Base-by-base conservation (phyloP, 2,329 filamentous ascomycete genomes). In the Fusarium succisae region DNA sequence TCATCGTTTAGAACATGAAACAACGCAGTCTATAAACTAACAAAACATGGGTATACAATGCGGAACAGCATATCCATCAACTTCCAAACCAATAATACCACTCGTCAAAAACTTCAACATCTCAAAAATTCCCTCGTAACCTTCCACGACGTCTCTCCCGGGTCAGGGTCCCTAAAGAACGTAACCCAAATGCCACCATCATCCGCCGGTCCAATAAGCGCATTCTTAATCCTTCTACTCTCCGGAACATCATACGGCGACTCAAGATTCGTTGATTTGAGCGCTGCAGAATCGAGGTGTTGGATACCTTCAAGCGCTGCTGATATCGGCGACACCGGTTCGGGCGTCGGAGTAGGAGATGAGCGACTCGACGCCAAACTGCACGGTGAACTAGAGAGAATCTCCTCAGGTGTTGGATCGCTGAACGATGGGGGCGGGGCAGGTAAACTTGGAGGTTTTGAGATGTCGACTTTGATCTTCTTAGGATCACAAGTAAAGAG, bases 201-300 rank as follows among this genome's bases (percentile, higher is more conserved):
- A 22, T 79, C 76, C 8, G 67, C 65, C 3, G 72, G 69, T 4
- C 80, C 79, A 24, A 83, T 79, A 0, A 80, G 26, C 3, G 76
- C 67, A 30, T 81, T 83, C 51, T 82, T 80, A 5, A 83, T 73
- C 10, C 82, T 76, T 3, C 63, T 54, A 2, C 50, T 37, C 53
- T 82, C 79, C 0, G 76, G 69, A 0, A 83, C 61, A 12, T 77
- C 76, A 51, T 77, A 83, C 0, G 81, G 81, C 15, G 80, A 38
- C 17, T 78, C 76, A 0, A 80, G 67, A 2, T 39, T 48, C 3
- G 43, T 47, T 0, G 65, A 39, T 5, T 76, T 73, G 7, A 76
- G 44, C 13, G 54, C 45, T 0, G 64, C 30, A 8, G 71, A 41
- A 26, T 76, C 72, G 0, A 79, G 26, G 8, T 68, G 63, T 20